Evolutionary conservation across 1,284 basidiomycete genomes (phyloP), one percentile per base, ranked within the genome.

Genomic region (Tausonia pullulans): DNA sequence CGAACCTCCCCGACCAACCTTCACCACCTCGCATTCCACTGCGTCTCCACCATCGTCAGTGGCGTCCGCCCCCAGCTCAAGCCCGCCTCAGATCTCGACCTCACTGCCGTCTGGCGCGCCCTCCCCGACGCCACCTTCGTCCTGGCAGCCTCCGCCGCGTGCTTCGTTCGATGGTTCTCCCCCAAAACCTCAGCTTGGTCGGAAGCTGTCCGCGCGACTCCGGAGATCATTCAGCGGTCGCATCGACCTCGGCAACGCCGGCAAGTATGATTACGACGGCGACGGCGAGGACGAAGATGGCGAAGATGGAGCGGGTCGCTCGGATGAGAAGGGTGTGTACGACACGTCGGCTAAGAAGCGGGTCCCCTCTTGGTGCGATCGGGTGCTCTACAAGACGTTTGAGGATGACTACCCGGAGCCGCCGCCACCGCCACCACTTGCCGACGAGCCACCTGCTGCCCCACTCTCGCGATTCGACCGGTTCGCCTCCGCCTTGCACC

Each of bases 371-470:
- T 64, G 75, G 75, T 78, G 77, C 67, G 77, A 78, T 65, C 69
- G 77, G 14, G 74, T 78, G 4, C 68, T 78, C 4, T 78, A 74
- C 75, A 77, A 76, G 65, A 69, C 74, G 0, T 57, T 60, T 13
- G 62, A 65, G 46, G 41, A 40, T 2, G 50, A 62, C 43, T 65
- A 65, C 55, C 55, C 64, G 3, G 41, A 49, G 44, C 52, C 53
- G 10, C 54, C 54, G 3, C 44, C 43, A 7, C 2, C 44, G 16
- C 54, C 64, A 3, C 6, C n/a, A 4, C 10, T 8, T 9, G 39
- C 7, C 9, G 10, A 43, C 27, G 58, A 53, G 7, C 48, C 41
- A 6, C 49, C 56, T 2, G 27, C 43, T 4, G 60, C 48, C 9
- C 51, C 52, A 3, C 2, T 11, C 11, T 48, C 60, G 8, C 55